Conservation (phyloP, 2,329 filamentous ascomycete genomes). For the Colletotrichum navitas region DNA sequence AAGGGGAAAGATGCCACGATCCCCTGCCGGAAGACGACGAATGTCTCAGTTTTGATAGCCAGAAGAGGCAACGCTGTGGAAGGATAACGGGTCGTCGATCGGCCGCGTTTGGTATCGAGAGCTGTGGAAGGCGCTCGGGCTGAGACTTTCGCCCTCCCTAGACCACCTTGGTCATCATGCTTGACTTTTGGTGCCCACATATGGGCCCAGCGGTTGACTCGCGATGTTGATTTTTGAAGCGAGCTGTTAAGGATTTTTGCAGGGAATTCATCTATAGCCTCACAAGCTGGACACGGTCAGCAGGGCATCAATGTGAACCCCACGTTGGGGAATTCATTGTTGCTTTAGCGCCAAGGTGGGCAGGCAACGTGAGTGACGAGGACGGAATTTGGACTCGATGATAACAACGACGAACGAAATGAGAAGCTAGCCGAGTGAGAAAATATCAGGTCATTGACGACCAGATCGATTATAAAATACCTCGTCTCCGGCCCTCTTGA, state of each 20-base stretch:
- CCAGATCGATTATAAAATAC: slow-evolving; percentile 32
- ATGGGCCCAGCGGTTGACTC: slow-evolving; percentile 23
- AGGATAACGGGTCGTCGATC: neutral
- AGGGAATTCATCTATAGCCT: slow-evolving; percentile 21
- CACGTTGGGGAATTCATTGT: slow-evolving; percentile 19
- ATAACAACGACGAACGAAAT: neutral
- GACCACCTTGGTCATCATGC: slow-evolving; percentile 24
- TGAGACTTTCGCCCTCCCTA: slow-evolving; percentile 36
- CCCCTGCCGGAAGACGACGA: neutral
- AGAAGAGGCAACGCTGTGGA: slow-evolving; percentile 16
- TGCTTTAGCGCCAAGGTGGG: slow-evolving; percentile 12
- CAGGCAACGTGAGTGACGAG: slow-evolving; percentile 19
- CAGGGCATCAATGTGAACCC: slow-evolving; percentile 13
- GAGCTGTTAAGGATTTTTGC: slow-evolving; percentile 9
- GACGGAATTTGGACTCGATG: slow-evolving; percentile 10
- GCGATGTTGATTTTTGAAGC: neutral
- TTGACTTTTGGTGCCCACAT: slow-evolving; percentile 3
- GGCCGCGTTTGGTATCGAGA: slow-evolving; percentile 3
- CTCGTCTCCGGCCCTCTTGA: slow-evolving; percentile 13
- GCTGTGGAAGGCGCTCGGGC: slow-evolving; percentile 29
- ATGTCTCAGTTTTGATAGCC: slow-evolving; percentile 34
- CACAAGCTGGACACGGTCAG: slow-evolving; percentile 1
- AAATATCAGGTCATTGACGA: neutral
- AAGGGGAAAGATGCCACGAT: slow-evolving; percentile 20
- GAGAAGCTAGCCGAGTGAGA: neutral